These are phyloP conservation scores for Marasmius oreades DNA, from an alignment of 1,284 basidiomycete species.

Conservation along the genomic window DNA sequence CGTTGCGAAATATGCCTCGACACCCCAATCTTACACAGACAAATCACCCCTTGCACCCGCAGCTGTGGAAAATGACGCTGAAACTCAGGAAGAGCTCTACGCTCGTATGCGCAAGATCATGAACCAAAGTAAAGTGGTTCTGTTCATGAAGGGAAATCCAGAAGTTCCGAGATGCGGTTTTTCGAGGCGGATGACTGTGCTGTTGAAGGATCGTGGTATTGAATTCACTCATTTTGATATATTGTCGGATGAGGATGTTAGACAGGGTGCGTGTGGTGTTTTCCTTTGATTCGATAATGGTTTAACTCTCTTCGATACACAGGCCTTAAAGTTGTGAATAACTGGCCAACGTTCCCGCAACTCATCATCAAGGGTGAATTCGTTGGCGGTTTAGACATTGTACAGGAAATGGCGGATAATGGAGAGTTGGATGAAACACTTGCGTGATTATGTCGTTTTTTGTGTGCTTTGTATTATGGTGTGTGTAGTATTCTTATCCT, in stretches of 20 bases:
- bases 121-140: slow-evolving; percentile 70
- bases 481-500: neutral
- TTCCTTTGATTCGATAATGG: neutral
- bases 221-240: slow-evolving; percentile 87
- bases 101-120: slow-evolving; percentile 65
- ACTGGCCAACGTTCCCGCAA: slow-evolving; percentile 98
- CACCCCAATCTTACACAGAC: slow-evolving; percentile 38
- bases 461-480: neutral
- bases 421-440: slow-evolving; percentile 41
- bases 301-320: slow-evolving; percentile 22
- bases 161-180: slow-evolving; percentile 90
- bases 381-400: slow-evolving; percentile 93
- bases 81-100: slow-evolving; percentile 66
- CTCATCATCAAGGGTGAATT: slow-evolving; percentile 93
- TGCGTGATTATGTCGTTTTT: neutral
- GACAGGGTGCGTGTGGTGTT: slow-evolving; percentile 42
- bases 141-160: slow-evolving; percentile 98
- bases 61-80: slow-evolving; percentile 20
- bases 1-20: slow-evolving; percentile 52
- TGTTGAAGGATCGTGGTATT: slow-evolving; percentile 82
- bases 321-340: slow-evolving; percentile 63
- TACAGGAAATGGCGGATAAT: slow-evolving; percentile 54
- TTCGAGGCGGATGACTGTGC: slow-evolving; percentile 82
- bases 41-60: slow-evolving; percentile 31
- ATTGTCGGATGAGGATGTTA: slow-evolving; percentile 68